Percentiles rank a stretch among this genome's conserved stretches.
phyloP scores from a whole-genome alignment of 2,329 filamentous ascomycete species.

The Clathrospora elynae region DNA sequence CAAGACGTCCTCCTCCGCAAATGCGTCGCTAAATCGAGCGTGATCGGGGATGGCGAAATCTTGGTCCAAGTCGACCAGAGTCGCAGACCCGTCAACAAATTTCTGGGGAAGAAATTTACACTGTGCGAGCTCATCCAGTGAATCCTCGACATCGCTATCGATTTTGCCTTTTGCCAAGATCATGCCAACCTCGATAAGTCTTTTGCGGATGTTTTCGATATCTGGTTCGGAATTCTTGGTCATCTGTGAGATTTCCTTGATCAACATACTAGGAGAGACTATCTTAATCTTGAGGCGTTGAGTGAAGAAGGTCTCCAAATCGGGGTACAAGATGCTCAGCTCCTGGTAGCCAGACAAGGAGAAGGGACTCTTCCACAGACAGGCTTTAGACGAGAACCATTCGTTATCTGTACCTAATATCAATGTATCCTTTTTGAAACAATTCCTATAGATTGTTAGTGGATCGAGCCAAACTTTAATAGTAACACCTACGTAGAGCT shows the following conservation, averaged over 20 bases:
- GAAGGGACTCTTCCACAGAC: conserved; percentile 24
- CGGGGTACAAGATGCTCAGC: conserved; percentile 14
- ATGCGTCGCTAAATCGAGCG: conserved; percentile 16
- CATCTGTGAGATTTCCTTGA: conserved; percentile 21
- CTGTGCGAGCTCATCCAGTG: conserved; percentile 15
- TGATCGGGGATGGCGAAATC: conserved; percentile 27
- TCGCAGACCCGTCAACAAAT: neutral
- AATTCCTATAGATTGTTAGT: conserved; percentile 13
- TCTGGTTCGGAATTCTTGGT: conserved; percentile 6
- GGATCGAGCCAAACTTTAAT: too few relatives aligned
- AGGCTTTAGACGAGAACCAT: conserved; percentile 16
- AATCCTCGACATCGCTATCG: conserved; percentile 3
- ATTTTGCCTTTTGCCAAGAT: conserved; percentile 12
- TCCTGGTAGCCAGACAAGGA: conserved; percentile 15
- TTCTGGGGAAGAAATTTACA: conserved; percentile 22
- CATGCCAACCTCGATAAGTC: conserved; percentile 21
- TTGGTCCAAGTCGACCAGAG: conserved; percentile 15
- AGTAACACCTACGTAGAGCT: too few relatives aligned
- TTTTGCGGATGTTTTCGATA: conserved; percentile 12
- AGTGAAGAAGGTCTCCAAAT: conserved; percentile 10
- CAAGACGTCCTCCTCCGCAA: conserved; percentile 8
- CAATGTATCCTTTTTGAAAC: conserved; percentile 7
- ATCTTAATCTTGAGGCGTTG: conserved; percentile 16
- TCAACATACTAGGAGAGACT: conserved; percentile 20
- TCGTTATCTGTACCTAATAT: conserved; percentile 10